phyloP scores from a whole-genome alignment of 2,329 filamentous ascomycete species.

The Drechslerella stenobrocha region DNA sequence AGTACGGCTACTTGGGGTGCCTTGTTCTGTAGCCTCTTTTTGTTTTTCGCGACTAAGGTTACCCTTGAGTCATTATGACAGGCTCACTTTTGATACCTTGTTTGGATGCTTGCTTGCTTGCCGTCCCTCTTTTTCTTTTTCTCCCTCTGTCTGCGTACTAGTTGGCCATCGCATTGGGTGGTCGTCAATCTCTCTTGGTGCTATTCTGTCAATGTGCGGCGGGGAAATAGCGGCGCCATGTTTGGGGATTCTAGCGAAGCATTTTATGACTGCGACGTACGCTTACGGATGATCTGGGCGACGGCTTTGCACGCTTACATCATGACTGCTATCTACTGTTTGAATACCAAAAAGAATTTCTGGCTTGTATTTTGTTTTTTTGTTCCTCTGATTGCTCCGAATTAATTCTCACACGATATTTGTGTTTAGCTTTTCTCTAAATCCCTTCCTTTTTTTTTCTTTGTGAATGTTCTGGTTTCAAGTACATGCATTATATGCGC shows the following conservation, averaged over 20 bases:
- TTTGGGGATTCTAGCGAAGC: neutral
- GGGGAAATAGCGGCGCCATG: conserved; percentile 29
- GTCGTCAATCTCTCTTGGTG: neutral
- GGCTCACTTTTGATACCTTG: conserved; percentile 52
- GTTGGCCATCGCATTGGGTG: neutral
- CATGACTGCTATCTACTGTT: too few species aligned
- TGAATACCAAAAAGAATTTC: too few species aligned
- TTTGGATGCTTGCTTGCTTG: too few species aligned
- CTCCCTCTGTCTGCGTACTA: neutral
- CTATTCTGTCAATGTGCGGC: conserved; percentile 8
- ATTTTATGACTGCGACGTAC: conserved; percentile 35
- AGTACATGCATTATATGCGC: conserved; percentile 9
- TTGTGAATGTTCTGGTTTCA: neutral
- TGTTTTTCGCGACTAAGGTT: conserved; percentile 14
- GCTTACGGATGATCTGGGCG: conserved; percentile 37
- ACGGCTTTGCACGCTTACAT: neutral
- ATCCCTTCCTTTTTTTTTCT: neutral
- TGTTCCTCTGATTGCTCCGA: too few species aligned
- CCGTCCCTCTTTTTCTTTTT: conserved; percentile 45
- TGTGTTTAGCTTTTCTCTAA: too few species aligned
- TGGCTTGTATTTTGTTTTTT: too few species aligned
- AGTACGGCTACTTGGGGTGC: conserved; percentile 57
- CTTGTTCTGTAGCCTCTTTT: conserved; percentile 46
- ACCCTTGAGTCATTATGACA: conserved; percentile 55
- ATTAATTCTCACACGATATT: too few species aligned